Evolutionary conservation across 768 basidiomycete genomes (phyloP).

Genomic region (Rhizopogon vulgaris): DNA sequence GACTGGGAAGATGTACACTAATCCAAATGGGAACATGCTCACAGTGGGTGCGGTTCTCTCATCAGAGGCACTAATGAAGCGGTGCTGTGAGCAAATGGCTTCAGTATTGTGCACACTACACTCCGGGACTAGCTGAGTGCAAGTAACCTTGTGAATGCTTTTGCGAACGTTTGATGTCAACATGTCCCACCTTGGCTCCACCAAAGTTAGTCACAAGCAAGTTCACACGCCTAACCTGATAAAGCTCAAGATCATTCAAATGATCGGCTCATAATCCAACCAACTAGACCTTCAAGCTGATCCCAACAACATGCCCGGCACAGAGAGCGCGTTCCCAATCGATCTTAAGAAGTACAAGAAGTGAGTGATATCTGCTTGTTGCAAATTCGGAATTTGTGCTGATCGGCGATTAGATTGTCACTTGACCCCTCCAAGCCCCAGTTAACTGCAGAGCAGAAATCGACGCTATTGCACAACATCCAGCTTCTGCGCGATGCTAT

Average conservation of each 20-base stretch:
- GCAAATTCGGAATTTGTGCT: background rate
- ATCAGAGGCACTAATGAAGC: conserved; percentile 4
- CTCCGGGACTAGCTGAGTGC: conserved; percentile 2
- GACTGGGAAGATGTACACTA: conserved; percentile 7
- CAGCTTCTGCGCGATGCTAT: conserved; percentile 80
- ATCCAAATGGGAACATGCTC: conserved; percentile 3
- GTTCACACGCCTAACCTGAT: conserved; percentile 23
- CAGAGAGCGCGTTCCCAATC: conserved; percentile 57
- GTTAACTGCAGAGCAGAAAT: conserved; percentile 58
- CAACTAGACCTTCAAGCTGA: background rate
- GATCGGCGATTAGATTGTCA: conserved; percentile 41
- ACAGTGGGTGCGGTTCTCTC: conserved; percentile 5
- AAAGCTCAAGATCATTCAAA: conserved; percentile 10
- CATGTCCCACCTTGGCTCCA: background rate
- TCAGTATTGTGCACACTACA: background rate
- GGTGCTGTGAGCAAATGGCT: conserved; percentile 8
- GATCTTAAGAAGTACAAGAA: conserved; percentile 74
- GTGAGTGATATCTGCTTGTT: conserved; percentile 28
- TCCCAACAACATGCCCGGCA: conserved; percentile 30
- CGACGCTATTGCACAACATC: conserved; percentile 60
- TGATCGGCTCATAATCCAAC: background rate
- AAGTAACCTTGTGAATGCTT: conserved; percentile 7
- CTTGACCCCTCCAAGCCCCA: conserved; percentile 66
- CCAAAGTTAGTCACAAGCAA: conserved; percentile 7
- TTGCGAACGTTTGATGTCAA: conserved; percentile 16